Evolutionary conservation across 164 flowering plant species (phyloP), one percentile per base, ranked within the genome.

Genomic region (Sedum album): DNA sequence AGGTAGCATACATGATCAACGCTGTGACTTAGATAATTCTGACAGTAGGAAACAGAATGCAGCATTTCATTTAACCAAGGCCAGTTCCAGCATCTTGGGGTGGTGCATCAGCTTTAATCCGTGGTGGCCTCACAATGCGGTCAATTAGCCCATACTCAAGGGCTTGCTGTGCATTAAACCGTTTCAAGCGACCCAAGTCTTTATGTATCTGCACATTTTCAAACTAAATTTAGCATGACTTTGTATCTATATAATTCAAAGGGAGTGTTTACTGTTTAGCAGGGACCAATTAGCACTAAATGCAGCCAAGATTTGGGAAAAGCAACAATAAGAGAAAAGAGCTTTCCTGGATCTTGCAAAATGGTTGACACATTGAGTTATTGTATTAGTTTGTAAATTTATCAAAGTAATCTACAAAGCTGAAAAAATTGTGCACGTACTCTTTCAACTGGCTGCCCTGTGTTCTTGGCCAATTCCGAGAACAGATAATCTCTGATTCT

Each of bases 91-190:
- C 78, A 67, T 80, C 85, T 70, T 74, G 76, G 63, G 69, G 74
- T 17, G 88, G 85, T 44, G 80, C 82, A 70, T 86, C 88, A 4
- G 81, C 80, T 73, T 84, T 83, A 18, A 83, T 73, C 30, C 81
- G 81, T 0, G 87, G 79, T 21, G 96, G 96, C 82, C 88, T 80
- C 46, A 80, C 78, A 23, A 93, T 78, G 2, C 88, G 86, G 78
- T 93, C 98, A 66, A 93, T 85, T 20, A 93, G 82, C 21, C 98
- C 97, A 77, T 93, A 93, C 44, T 91, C 98, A 31, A 93, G 72
- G 70, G 97, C 96, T 76, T 88, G 89, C 69, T 85, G 79, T 17
- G 95, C 86, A 68, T 70, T 79, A 63, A 89, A 87, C 31, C 84
- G 79, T 78, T 85, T 91, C 79, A 78, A 69, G 49, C 84, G 53